Conservation (phyloP, 2,329 filamentous ascomycete species). For the Ascochyta clinopodiicola region DNA sequence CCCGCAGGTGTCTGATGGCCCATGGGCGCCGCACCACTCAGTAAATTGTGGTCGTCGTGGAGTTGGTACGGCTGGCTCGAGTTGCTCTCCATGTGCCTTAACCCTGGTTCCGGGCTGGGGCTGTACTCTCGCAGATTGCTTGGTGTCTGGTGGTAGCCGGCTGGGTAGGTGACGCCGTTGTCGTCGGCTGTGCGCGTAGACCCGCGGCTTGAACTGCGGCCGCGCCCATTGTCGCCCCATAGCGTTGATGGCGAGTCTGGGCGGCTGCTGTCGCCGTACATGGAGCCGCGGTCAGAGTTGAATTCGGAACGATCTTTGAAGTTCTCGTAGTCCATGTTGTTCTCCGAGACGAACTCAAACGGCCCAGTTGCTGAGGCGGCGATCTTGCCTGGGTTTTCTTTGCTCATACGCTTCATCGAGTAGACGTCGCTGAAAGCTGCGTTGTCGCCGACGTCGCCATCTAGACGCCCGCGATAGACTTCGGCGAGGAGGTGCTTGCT, state of each 20-base stretch:
- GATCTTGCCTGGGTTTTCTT: slow-evolving; percentile 63
- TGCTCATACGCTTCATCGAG: slow-evolving; percentile 78
- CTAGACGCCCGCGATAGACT: slow-evolving; percentile 82
- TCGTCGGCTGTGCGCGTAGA: slow-evolving; percentile 40
- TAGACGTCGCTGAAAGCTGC: slow-evolving; percentile 85
- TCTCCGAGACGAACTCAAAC: slow-evolving; percentile 89
- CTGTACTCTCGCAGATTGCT: slow-evolving; percentile 51
- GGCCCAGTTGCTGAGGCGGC: slow-evolving; percentile 53
- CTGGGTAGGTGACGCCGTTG: slow-evolving; percentile 52
- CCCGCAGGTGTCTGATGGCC: slow-evolving; percentile 25
- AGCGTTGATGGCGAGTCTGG: slow-evolving; percentile 63
- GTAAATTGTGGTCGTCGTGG: slow-evolving; percentile 33
- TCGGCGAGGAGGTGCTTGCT: slow-evolving; percentile 85
- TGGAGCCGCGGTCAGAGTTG: slow-evolving; percentile 74
- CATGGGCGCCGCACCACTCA: slow-evolving; percentile 45
- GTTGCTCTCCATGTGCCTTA: slow-evolving; percentile 33
- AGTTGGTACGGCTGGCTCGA: slow-evolving; percentile 32
- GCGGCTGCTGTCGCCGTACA: slow-evolving; percentile 65
- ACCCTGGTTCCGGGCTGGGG: slow-evolving; percentile 41
- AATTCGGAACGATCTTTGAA: slow-evolving; percentile 93
- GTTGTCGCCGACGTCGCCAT: slow-evolving; percentile 61
- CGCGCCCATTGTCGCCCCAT: slow-evolving; percentile 28
- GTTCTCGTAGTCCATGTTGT: slow-evolving; percentile 85
- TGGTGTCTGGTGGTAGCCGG: slow-evolving; percentile 57
- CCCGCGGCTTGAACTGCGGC: slow-evolving; percentile 32